phyloP scores from a whole-genome alignment of 352 stramenopile species.

The Globisporangium megalacanthum region DNA sequence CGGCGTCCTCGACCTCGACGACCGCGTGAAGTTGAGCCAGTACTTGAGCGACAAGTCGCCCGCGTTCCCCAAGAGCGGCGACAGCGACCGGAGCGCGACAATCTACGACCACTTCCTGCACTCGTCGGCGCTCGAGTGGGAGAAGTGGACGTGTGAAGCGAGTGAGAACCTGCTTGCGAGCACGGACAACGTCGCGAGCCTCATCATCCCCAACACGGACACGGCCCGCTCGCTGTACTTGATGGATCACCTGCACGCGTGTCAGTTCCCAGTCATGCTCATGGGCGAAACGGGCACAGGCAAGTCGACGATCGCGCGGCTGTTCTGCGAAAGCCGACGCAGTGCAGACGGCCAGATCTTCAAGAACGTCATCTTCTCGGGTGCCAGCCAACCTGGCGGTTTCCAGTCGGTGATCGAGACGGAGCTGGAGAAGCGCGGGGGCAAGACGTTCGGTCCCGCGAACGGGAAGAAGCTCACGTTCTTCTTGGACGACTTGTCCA shows the following conservation, averaged over 20 bases:
- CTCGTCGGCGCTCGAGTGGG: constrained; percentile 86
- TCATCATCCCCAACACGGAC: constrained; percentile 87
- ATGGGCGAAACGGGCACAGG: constrained; percentile 82
- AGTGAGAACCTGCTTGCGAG: constrained; percentile 16
- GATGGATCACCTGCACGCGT: constrained; percentile 52
- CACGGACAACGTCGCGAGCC: constrained; percentile 64
- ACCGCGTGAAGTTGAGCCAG: constrained; percentile 63
- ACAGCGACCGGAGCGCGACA: constrained; percentile 29
- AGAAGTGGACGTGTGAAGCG: constrained; percentile 65
- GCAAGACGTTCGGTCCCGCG: constrained; percentile 71
- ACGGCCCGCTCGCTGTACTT: constrained; percentile 67
- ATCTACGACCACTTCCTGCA: constrained; percentile 93
- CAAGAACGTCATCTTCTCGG: constrained; percentile 89
- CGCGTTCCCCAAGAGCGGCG: constrained; percentile 19
- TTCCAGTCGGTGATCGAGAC: constrained; percentile 77
- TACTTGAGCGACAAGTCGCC: constrained; percentile 48
- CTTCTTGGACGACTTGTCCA: constrained; percentile 75
- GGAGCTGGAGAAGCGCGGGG: constrained; percentile 74
- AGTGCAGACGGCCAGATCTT: constrained; percentile 42
- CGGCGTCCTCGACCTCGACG: constrained; percentile 78
- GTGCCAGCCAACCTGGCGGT: constrained; percentile 61
- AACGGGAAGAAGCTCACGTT: constrained; percentile 72
- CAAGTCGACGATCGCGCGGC: constrained; percentile 79
- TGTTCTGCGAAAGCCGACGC: constrained; percentile 59
- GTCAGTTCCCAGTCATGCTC: constrained; percentile 67